Evolutionary conservation across 2,329 filamentous ascomycete genomes (phyloP), one percentile per base, ranked within the genome.

Genomic region (Pseudomassariella vexata): DNA sequence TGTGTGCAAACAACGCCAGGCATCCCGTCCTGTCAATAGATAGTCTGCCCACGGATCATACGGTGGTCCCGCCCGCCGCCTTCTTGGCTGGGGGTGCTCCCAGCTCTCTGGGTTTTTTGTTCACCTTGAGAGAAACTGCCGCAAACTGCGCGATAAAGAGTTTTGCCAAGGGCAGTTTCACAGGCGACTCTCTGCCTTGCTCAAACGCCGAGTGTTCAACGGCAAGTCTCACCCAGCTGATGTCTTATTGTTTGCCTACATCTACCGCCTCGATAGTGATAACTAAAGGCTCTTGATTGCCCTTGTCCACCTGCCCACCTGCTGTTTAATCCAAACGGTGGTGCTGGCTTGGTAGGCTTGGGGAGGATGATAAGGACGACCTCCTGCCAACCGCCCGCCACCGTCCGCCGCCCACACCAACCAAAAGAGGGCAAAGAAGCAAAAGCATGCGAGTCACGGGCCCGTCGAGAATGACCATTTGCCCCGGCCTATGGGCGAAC

Each of bases 361-460:
- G 20, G n/a, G 20, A n/a, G 20, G 8, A 22, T 8, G 20, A 8
- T 22, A n/a, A n/a, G 20, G n/a, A n/a, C n/a, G n/a, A n/a, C n/a
- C n/a, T n/a, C n/a, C 22, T 24, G 22, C 24, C n/a, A 20, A 18
- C 20, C n/a, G 20, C 32, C 32, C 25, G 26, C 14, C 32, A 14
- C 28, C 36, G 22, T 30, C 27, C 31, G 19, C 28, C 36, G 22
- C 30, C 27, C 31, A 38, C 31, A 24, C 25, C 20, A 19, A 34
- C 27, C 19, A 28, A 28, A 38, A 34, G 35, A 32, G 36, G n/a
- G n/a, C n/a, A 30, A 45, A 43, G 32, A 34, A 34, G 32, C 26
- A 49, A 49, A 47, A 44, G 40, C 36, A 52, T 52, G 49, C 52
- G 50, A 56, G 52, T 56, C 52, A 56, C 52, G 50, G 47, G 49